Conservation (phyloP, 1,284 basidiomycete genomes). For the Puccinia polysora region DNA sequence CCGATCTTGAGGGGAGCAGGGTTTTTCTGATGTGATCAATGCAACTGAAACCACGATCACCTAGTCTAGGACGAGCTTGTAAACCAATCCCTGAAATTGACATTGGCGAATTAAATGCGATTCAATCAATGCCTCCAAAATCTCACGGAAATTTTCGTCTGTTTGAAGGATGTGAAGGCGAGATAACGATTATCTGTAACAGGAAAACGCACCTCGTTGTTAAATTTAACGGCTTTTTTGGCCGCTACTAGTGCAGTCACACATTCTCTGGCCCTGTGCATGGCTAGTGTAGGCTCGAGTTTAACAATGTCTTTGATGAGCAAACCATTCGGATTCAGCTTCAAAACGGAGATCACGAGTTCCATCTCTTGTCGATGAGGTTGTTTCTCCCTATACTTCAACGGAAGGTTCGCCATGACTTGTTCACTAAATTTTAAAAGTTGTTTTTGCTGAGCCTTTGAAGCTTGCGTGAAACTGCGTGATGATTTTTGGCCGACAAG, state of each 20-base stretch:
- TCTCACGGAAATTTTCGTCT: no score
- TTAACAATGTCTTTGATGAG: slow-evolving; percentile 23
- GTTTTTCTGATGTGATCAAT: no score
- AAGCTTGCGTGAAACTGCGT: not conserved
- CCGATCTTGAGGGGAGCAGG: no score
- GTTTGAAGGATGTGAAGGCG: not conserved
- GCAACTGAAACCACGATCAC: not conserved
- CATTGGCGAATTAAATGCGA: no score
- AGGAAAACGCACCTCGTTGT: slow-evolving; percentile 1
- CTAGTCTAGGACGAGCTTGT: slow-evolving; percentile 3
- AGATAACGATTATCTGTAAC: not conserved
- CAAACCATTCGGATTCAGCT: slow-evolving; percentile 18
- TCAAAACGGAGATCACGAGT: slow-evolving; percentile 16
- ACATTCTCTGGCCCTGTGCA: slow-evolving; percentile 38
- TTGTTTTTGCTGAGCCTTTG: slow-evolving; percentile 23
- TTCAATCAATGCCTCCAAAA: no score
- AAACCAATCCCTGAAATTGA: slow-evolving; percentile 8
- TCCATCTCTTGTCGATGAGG: slow-evolving; percentile 35
- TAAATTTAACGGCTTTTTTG: slow-evolving; percentile 31
- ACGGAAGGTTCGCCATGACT: not conserved
- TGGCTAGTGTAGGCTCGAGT: slow-evolving; percentile 1
- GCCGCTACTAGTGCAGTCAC: slow-evolving; percentile 21
- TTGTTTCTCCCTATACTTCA: slow-evolving; percentile 31
- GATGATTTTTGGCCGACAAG: not conserved
- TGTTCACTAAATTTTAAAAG: slow-evolving; percentile 19